Percentiles rank a stretch among this genome's conserved stretches.
Evolutionary conservation across 441 rosid species (phyloP).

Genomic region (Populus trichocarpa): DNA sequence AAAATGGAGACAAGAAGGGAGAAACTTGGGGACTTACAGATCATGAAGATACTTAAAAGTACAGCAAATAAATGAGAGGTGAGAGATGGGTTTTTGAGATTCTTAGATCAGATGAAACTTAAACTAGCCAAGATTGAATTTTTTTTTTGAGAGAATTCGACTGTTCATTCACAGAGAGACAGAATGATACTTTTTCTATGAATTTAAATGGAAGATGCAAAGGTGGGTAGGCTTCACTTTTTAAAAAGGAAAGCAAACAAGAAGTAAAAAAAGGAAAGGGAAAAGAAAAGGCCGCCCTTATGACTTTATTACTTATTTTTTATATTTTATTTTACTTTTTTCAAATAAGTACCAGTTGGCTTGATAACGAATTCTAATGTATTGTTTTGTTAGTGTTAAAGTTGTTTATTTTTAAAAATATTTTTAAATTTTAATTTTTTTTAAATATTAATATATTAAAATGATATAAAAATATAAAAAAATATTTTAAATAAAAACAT

Average conservation of each 20-base stretch:
- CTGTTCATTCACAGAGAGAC: background rate
- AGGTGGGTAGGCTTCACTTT: constrained; percentile 10
- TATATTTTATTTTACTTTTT: background rate
- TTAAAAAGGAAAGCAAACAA: constrained; percentile 4
- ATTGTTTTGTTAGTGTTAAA: background rate
- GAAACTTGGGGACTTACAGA: constrained; percentile 23
- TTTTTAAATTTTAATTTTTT: background rate
- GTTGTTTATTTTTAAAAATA: background rate
- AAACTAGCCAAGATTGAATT: background rate
- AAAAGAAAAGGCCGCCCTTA: constrained; percentile 13
- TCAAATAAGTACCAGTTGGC: background rate
- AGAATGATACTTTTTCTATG: background rate
- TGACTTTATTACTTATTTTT: background rate
- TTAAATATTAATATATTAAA: no score
- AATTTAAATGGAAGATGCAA: constrained; percentile 2
- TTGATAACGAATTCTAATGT: background rate
- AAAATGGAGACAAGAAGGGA: constrained; percentile 20
- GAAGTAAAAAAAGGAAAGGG: background rate
- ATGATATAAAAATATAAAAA: no score
- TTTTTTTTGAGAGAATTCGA: background rate
- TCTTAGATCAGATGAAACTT: constrained; percentile 19
- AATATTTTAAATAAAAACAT: no score
- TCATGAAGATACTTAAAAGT: constrained; percentile 5
- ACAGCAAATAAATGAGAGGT: background rate
- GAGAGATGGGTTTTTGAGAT: background rate